Evolutionary conservation across 1,284 basidiomycete genomes (phyloP).

Genomic region (Microbotryum scabiosae): DNA sequence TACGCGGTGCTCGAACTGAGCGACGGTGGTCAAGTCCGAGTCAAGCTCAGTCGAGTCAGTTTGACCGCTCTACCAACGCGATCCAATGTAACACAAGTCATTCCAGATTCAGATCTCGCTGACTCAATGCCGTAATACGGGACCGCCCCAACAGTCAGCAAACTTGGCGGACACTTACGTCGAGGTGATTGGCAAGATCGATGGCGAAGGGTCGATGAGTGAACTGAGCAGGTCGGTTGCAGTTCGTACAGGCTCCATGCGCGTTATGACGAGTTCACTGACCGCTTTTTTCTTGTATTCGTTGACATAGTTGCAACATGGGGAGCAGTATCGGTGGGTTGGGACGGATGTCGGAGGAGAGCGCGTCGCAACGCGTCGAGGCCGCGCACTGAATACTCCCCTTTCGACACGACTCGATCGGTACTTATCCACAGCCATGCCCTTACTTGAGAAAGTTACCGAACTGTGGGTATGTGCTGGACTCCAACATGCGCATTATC

Average conservation of each 20-base stretch:
- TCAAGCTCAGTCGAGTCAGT: slow-evolving; percentile 50
- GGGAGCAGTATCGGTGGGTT: slow-evolving; percentile 58
- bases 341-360: background rate
- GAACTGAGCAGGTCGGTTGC: slow-evolving; percentile 46
- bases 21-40: slow-evolving; percentile 62
- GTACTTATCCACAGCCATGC: slow-evolving; percentile 57
- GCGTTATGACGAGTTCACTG: background rate
- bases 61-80: background rate
- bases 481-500: background rate
- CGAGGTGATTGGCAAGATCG: slow-evolving; percentile 65
- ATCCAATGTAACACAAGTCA: no score
- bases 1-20: slow-evolving; percentile 56
- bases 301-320: slow-evolving; percentile 47
- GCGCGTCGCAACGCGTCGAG: background rate
- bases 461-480: slow-evolving; percentile 38
- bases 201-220: slow-evolving; percentile 52
- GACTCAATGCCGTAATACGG: no score
- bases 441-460: slow-evolving; percentile 56
- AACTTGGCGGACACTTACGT: slow-evolving; percentile 52
- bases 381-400: no score
- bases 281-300: background rate
- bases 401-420: no score
- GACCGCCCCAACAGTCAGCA: background rate
- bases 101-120: no score
- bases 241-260: background rate